phyloP scores from a whole-genome alignment of 352 stramenopile genomes.

The Pythium monospermum region DNA sequence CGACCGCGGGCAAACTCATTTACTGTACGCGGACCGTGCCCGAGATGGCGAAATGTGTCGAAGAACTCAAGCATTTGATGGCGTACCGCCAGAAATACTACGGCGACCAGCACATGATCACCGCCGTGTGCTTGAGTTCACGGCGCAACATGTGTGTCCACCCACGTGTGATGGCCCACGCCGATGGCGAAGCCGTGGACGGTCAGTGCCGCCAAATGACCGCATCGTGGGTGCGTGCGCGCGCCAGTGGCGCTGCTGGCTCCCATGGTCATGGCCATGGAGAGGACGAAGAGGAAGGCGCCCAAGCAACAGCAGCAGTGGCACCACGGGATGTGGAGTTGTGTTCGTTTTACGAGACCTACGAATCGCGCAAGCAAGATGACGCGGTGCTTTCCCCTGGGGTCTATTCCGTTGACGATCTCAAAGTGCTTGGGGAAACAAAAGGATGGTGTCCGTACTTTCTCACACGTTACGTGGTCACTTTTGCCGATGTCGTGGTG shows the following conservation, averaged over 20 bases:
- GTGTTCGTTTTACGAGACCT: slow-evolving; percentile 91
- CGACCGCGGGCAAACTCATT: slow-evolving; percentile 95
- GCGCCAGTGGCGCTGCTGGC: slow-evolving; percentile 32
- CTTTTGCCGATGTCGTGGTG: slow-evolving; percentile 96
- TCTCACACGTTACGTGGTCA: slow-evolving; percentile 95
- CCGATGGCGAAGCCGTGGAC: slow-evolving; percentile 96
- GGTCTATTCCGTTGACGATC: slow-evolving; percentile 96
- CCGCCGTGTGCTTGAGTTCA: slow-evolving; percentile 89
- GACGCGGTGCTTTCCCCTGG: slow-evolving; percentile 89
- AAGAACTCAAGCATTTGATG: slow-evolving; percentile 97
- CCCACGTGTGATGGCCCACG: slow-evolving; percentile 92
- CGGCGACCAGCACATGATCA: slow-evolving; percentile 53
- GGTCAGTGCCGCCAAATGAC: slow-evolving; percentile 96
- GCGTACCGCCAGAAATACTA: slow-evolving; percentile 65
- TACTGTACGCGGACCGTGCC: slow-evolving; percentile 99
- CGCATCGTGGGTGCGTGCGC: slow-evolving; percentile 94
- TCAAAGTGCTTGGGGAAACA: slow-evolving; percentile 90
- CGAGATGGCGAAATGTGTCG: slow-evolving; percentile 98
- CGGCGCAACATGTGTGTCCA: slow-evolving; percentile 99
- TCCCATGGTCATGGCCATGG: no score
- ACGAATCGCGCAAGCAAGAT: slow-evolving; percentile 83
- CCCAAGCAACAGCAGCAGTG: no score
- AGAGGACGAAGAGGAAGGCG: no score
- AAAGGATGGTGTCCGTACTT: slow-evolving; percentile 99
- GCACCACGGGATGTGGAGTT: slow-evolving; percentile 60